phyloP scores from a whole-genome alignment of 306 rosid genomes.

The Dryas drummondii region DNA sequence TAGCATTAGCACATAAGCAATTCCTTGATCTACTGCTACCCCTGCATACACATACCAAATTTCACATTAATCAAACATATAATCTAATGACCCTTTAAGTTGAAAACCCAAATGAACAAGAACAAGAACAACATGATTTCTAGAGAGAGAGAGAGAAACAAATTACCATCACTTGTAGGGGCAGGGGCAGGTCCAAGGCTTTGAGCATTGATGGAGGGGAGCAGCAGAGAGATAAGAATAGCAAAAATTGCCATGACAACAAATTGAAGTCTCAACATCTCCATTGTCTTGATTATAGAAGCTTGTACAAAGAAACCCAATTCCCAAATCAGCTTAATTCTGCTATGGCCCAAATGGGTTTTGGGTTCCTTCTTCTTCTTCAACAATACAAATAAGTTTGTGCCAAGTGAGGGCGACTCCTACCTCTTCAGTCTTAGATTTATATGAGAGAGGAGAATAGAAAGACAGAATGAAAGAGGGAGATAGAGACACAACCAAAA shows the following conservation, averaged over 20 bases:
- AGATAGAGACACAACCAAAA: not conserved
- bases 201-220: slow-evolving; percentile 55
- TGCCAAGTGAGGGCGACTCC: not conserved
- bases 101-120: not conserved
- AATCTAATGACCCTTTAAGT: not conserved
- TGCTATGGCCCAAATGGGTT: not conserved
- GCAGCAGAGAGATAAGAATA: slow-evolving; percentile 37
- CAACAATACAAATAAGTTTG: not conserved
- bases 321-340: not conserved
- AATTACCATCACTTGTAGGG: slow-evolving; percentile 65
- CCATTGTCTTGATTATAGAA: slow-evolving; percentile 36
- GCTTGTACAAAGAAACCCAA: not conserved
- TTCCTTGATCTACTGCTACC: slow-evolving; percentile 41
- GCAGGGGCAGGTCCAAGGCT: slow-evolving; percentile 62
- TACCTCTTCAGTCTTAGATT: not conserved
- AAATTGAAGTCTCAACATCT: slow-evolving; percentile 44
- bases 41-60: slow-evolving; percentile 25
- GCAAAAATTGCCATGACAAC: slow-evolving; percentile 36
- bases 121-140: not conserved
- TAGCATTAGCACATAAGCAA: slow-evolving; percentile 36
- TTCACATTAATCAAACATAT: not conserved
- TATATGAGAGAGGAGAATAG: not conserved
- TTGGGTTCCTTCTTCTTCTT: slow-evolving; percentile 5
- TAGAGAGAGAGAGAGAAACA: not conserved
- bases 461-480: not conserved